Evolutionary conservation across 2,329 filamentous ascomycete species (phyloP), one percentile per base, ranked within the genome.

Genomic region (Davidsoniella eucalypti): DNA sequence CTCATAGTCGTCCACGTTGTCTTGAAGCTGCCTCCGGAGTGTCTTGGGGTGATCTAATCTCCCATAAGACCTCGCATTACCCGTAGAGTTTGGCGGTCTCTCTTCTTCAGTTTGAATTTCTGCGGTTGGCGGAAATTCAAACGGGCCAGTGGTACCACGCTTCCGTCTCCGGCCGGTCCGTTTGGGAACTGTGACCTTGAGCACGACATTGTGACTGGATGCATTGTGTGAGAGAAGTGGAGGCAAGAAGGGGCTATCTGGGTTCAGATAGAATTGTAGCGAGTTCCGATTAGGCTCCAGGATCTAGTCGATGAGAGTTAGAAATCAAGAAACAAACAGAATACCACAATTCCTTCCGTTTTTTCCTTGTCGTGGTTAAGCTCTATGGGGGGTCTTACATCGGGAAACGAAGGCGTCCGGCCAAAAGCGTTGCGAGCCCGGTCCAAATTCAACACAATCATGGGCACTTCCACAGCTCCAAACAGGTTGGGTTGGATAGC

Each of bases 161-260:
- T 88, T 94, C 52, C 88, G 76, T 64, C 84, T 94, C 54, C 87
- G 76, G 2, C 88, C 88, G 2, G 87, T 95, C 51, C 86, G 72
- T 63, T 81, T 92, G 0, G 92, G 90, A 1, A 96, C 78, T 0
- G 82, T 87, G 50, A 98, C 73, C 61, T 87, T 88, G 49, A 98
- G 70, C 17, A 96, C 72, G 17, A 96, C 68, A 60, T 95, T 94
- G 60, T 87, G 85, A 8, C 86, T 84, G 17, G 76, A 67, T 29
- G 81, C 76, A 60, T 82, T 84, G 40, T 81, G 80, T 6, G 90
- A 94, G 57, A 82, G 70, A 54, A 94, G 69, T 7, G 85, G 84
- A 57, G 83, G 82, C 58, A 84, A 80, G 58, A 86, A 78, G 2
- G 82, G 81, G 62, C 93, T 87, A 55, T 87, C 76, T 21, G 84